These are phyloP conservation scores for Batrachochytrium dendrobatidis DNA, from an alignment of 371 early-diverging fungal genomes.

Conservation along the genomic window DNA sequence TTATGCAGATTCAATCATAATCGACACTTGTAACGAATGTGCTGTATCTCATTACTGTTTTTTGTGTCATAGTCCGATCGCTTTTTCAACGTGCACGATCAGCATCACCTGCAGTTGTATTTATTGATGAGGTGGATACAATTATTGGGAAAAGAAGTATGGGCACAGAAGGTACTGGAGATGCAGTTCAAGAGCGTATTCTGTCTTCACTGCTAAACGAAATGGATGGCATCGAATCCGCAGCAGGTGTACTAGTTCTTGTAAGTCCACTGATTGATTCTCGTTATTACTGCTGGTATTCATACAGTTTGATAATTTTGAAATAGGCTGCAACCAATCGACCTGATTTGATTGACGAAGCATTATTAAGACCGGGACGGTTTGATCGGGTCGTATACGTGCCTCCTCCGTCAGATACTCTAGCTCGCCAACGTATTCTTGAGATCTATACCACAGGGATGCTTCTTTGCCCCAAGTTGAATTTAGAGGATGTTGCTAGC, in stretches of 20 bases:
- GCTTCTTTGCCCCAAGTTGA: slow-evolving; percentile 62
- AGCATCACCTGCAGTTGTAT: slow-evolving; percentile 87
- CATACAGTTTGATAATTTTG: neutral
- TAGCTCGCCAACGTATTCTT: slow-evolving; percentile 76
- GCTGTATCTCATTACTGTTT: neutral
- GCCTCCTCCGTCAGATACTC: slow-evolving; percentile 81
- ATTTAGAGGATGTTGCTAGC: slow-evolving; percentile 59
- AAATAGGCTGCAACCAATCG: slow-evolving; percentile 92
- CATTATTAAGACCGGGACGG: slow-evolving; percentile 90
- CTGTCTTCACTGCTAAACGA: slow-evolving; percentile 89
- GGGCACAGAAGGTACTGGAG: slow-evolving; percentile 41
- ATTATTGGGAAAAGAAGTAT: slow-evolving; percentile 46
- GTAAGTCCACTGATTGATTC: slow-evolving; percentile 30
- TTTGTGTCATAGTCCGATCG: slow-evolving; percentile 13
- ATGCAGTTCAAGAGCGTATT: slow-evolving; percentile 82
- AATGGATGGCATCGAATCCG: slow-evolving; percentile 93
- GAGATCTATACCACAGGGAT: slow-evolving; percentile 74
- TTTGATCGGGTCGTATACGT: slow-evolving; percentile 91
- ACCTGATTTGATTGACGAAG: slow-evolving; percentile 92
- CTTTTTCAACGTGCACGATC: slow-evolving; percentile 81
- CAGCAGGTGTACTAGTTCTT: slow-evolving; percentile 68
- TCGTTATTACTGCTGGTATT: neutral
- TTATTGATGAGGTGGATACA: slow-evolving; percentile 75
- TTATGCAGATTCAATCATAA: no score
- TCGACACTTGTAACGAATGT: neutral